Percentiles rank a stretch among this genome's conserved stretches.
Evolutionary conservation across 176 grass and related monocot species (phyloP).

Genomic region (Aegilops sharonensis): DNA sequence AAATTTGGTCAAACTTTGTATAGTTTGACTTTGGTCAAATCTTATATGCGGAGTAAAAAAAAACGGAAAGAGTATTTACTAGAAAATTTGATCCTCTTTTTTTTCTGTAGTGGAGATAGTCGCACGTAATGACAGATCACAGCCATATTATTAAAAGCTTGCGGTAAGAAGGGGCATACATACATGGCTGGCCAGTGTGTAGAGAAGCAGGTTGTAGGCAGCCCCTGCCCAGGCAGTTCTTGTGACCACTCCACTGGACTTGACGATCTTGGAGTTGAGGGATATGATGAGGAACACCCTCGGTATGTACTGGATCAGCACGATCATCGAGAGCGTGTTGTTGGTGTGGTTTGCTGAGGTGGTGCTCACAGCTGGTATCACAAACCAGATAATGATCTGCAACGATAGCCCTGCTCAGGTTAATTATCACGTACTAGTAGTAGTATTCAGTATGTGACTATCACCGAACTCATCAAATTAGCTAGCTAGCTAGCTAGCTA

Average conservation of each 20-base stretch:
- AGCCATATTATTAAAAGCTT: no score
- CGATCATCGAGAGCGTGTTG: conserved; percentile 84
- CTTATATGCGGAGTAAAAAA: no score
- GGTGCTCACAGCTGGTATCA: conserved; percentile 74
- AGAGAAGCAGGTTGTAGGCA: conserved; percentile 88
- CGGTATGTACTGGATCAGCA: conserved; percentile 85
- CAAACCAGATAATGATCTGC: conserved; percentile 85
- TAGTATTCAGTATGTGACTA: neutral
- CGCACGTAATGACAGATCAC: no score
- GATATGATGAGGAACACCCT: conserved; percentile 80
- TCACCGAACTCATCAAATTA: neutral
- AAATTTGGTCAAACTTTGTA: no score
- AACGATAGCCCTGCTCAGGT: neutral
- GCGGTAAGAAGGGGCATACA: neutral
- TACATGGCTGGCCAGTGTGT: conserved; percentile 94
- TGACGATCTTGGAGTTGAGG: conserved; percentile 79
- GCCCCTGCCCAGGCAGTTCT: conserved; percentile 86
- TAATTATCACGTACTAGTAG: no score
- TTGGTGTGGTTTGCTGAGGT: conserved; percentile 73
- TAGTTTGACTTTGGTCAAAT: no score
- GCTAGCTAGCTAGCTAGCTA: neutral
- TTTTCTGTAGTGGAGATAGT: no score
- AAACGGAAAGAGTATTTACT: no score
- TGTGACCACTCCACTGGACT: conserved; percentile 75
- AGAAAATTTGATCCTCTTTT: no score